These are phyloP conservation scores for Plantago elongata DNA, from an alignment of 257 asterid species.

Conservation along the genomic window DNA sequence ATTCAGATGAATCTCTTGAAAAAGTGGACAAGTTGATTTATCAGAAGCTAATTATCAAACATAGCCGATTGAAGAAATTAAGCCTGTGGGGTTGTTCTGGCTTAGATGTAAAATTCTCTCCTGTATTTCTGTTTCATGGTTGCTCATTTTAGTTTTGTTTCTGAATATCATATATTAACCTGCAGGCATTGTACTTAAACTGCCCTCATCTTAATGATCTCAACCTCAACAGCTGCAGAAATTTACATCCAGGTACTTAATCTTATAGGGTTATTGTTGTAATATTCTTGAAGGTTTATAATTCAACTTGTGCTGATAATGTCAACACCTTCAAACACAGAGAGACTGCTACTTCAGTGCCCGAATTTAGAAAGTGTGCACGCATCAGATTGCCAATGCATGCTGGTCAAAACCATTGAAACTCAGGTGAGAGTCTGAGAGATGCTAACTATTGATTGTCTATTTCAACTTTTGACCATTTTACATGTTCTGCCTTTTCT, in stretches of 20 bases:
- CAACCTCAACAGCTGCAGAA: constrained; percentile 78
- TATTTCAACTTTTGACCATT: not conserved
- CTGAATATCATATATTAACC: constrained; percentile 20
- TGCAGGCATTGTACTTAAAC: constrained; percentile 82
- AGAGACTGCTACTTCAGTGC: constrained; percentile 82
- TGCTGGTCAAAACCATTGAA: constrained; percentile 62
- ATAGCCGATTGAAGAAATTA: constrained; percentile 69
- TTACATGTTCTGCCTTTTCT: no score
- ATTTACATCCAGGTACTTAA: constrained; percentile 73
- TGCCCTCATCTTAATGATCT: constrained; percentile 78
- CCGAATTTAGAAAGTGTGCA: constrained; percentile 71
- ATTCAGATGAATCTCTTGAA: constrained; percentile 30
- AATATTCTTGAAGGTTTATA: not conserved
- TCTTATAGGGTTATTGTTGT: not conserved
- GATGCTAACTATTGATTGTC: not conserved
- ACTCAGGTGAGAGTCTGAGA: constrained; percentile 76
- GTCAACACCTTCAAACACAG: constrained; percentile 34
- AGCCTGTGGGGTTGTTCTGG: constrained; percentile 99
- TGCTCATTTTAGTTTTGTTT: constrained; percentile 4
- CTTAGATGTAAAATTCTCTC: constrained; percentile 68
- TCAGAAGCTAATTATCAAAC: constrained; percentile 92
- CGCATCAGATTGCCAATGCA: constrained; percentile 66
- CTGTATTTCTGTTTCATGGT: constrained; percentile 4
- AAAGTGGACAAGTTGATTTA: constrained; percentile 49
- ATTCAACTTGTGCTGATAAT: constrained; percentile 9